Evolutionary conservation across 2,329 filamentous ascomycete species (phyloP).

Genomic region (Cytospora paraplurivora): DNA sequence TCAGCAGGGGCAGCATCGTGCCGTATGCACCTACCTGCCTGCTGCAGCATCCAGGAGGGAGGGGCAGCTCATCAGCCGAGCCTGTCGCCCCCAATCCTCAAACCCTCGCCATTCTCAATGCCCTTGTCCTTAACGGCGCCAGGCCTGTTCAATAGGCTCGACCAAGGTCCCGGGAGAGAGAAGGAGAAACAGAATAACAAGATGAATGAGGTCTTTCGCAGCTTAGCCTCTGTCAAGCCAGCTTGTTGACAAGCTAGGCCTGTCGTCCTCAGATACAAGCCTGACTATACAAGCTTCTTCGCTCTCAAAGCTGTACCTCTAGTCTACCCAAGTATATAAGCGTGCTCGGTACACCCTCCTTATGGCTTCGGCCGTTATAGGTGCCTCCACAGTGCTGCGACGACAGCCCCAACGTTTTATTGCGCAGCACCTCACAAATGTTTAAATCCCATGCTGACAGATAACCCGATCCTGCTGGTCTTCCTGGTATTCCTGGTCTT

Average conservation of each 20-base stretch:
- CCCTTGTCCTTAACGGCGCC: neutral
- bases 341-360: neutral
- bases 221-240: slow-evolving; percentile 4
- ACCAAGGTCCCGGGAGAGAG: neutral
- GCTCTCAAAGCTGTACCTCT: neutral
- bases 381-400: slow-evolving; percentile 25
- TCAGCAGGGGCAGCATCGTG: slow-evolving; percentile 12
- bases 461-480: slow-evolving; percentile 19
- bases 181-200: no score
- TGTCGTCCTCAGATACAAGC: neutral
- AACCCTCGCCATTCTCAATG: slow-evolving; percentile 1
- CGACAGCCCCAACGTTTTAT: slow-evolving; percentile 19
- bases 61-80: slow-evolving; percentile 4
- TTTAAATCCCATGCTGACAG: neutral
- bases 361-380: slow-evolving; percentile 24
- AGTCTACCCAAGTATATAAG: neutral
- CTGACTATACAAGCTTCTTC: neutral
- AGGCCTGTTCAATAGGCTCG: neutral
- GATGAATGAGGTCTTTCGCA: neutral
- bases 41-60: slow-evolving; percentile 17
- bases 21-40: neutral
- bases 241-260: slow-evolving; percentile 14
- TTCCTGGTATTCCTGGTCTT: slow-evolving; percentile 16
- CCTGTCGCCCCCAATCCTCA: slow-evolving; percentile 5
- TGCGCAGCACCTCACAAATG: slow-evolving; percentile 16